These are phyloP conservation scores for Bipolaris bicolor DNA, from an alignment of 2,329 filamentous ascomycete species.

Conservation along the genomic window DNA sequence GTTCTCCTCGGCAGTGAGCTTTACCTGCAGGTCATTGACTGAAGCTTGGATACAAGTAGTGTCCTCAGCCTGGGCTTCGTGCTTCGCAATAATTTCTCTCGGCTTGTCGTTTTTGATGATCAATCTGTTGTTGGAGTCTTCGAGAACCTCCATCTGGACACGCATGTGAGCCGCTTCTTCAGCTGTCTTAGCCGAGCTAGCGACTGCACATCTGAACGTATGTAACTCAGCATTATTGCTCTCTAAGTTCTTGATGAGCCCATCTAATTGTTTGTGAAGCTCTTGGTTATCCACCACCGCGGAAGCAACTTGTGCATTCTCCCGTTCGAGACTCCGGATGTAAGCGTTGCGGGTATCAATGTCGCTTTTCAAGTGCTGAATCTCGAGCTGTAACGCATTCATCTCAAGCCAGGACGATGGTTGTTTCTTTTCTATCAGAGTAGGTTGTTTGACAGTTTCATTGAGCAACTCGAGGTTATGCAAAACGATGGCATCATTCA, in stretches of 20 bases:
- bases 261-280: not conserved
- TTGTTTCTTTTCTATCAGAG: not conserved
- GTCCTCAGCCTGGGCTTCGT: not conserved
- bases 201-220: not conserved
- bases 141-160: not conserved
- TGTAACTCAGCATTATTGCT: not conserved
- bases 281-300: not conserved
- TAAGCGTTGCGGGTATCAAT: not conserved
- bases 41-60: not conserved
- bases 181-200: not conserved
- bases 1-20: not conserved
- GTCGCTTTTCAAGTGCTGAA: not conserved
- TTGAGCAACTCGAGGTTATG: no score
- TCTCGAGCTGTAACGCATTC: not conserved
- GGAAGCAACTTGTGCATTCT: not conserved
- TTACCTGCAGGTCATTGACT: not conserved
- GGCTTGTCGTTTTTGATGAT: no score
- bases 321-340: not conserved
- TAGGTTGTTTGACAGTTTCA: not conserved
- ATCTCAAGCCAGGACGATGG: not conserved
- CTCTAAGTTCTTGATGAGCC: not conserved
- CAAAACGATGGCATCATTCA: no score
- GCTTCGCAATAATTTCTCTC: not conserved
- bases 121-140: not conserved
- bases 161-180: not conserved